A percentile compares a stretch with the other conserved stretches of the same genome.
Evolutionary conservation across 2,329 filamentous ascomycete genomes (phyloP).

Genomic region (Microdochium paspali): DNA sequence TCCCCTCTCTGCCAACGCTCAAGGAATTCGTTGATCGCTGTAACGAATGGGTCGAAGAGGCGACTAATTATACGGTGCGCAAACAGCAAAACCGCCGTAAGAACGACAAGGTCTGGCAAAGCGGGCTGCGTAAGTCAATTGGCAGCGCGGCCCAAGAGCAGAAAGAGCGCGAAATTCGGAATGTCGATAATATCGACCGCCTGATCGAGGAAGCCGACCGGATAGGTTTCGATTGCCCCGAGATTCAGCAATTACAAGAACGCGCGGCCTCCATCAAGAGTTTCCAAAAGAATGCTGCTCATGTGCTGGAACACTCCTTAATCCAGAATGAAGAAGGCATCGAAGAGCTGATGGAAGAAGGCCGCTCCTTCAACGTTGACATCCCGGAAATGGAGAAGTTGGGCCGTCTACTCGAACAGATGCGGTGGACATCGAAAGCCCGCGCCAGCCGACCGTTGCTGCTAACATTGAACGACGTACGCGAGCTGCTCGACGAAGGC

Average conservation of each 20-base stretch:
- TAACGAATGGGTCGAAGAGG: slow-evolving; percentile 97
- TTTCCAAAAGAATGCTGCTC: slow-evolving; percentile 70
- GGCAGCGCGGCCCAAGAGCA: slow-evolving; percentile 48
- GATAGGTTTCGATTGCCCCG: slow-evolving; percentile 86
- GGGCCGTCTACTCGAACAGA: slow-evolving; percentile 70
- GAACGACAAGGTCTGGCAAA: slow-evolving; percentile 80
- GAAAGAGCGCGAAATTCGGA: slow-evolving; percentile 82
- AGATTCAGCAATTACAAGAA: slow-evolving; percentile 79
- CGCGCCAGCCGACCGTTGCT: slow-evolving; percentile 52
- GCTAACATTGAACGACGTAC: slow-evolving; percentile 69
- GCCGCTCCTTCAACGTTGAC: slow-evolving; percentile 82
- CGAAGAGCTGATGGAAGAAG: slow-evolving; percentile 84
- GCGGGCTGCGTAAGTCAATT: slow-evolving; percentile 61
- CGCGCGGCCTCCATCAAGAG: slow-evolving; percentile 74
- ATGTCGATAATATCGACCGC: slow-evolving; percentile 78
- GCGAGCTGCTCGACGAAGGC: slow-evolving; percentile 68
- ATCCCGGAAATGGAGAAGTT: slow-evolving; percentile 80
- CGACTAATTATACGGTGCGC: slow-evolving; percentile 88
- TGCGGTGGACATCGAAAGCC: slow-evolving; percentile 81
- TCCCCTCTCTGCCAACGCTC: slow-evolving; percentile 73
- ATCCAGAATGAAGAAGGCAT: slow-evolving; percentile 62
- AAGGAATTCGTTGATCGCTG: slow-evolving; percentile 89
- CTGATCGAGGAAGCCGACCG: slow-evolving; percentile 76
- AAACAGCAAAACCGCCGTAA: slow-evolving; percentile 97
- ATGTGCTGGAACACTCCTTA: slow-evolving; percentile 57